Base-by-base conservation (phyloP, 1,284 basidiomycete genomes). In the Tranzscheliella williamsii region DNA sequence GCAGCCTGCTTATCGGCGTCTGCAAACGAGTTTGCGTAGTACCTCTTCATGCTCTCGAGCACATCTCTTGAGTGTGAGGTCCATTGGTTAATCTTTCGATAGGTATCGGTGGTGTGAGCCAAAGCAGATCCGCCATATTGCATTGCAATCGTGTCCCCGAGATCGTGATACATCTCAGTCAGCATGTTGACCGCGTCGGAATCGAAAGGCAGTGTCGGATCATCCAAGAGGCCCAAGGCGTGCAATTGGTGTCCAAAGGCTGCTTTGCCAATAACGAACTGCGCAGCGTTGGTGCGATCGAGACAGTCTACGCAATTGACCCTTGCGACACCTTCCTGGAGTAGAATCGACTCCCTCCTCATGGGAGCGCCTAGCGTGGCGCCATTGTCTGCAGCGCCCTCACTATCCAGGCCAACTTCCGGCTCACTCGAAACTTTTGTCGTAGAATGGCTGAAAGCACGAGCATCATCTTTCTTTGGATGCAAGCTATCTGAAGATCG, bases 31-130 rank as follows among this genome's bases (percentile, higher is more conserved):
- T 98, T 99, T 4, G 93, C 88, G 74, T 97, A 98, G 78, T 95
- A 97, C 16, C 95, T 85, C 42, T 91, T 84, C 45, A 98, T 88
- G 64, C 95, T 96, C 79, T 97, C 93, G 42, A 98, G 90, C 69
- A 97, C 90, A 77, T 98, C 94, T 21, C 95, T 84, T 3, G 93
- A 96, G 79, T 97, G 95, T 67, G 90, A 94, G 69, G 91, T 93
- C 93, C 94, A 98, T 66, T 96, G 92, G 44, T 78, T 78, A 83
- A 94, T 92, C 21, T 92, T 85, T 32, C 93, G 85, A 73, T 98
- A 98, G 0, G 91, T 97, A 76, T 98, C 93, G 8, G 97, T 91
- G 1, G 94, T 85, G 70, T 98, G 98, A 29, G 98, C 94, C 5
- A 98, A 84, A 0, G 93, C 92, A 72, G 90, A 93, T 1, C 75